Evolutionary conservation across 2,329 filamentous ascomycete genomes (phyloP), one percentile per base, ranked within the genome.

Genomic region (Phialophora expanda): DNA sequence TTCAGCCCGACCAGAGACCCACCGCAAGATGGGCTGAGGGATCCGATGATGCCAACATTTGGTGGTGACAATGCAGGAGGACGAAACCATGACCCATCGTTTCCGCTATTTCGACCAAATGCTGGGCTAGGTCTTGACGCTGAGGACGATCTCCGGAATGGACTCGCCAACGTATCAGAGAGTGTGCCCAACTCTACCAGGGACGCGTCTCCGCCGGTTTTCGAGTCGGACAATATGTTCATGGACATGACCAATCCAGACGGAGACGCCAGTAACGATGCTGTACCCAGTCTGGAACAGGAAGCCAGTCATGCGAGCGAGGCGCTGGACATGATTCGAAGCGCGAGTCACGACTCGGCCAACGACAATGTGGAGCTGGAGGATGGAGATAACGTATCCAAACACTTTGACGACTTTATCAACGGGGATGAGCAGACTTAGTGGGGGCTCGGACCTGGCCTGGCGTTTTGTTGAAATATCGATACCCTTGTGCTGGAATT

Each of bases 231-330:
- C 65, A 78, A 80, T 64, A 76, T 82, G 22, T 83, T 82, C 69
- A 79, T 78, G 9, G 80, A 82, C 57, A 71, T 82, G 62, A 81
- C 79, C 1, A 80, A 81, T 61, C 78, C 81, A 65, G 79, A 81
- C 66, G 55, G 75, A 74, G 71, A 74, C 70, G 12, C 56, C 12
- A 61, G 12, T 30, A 64, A 70, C 46, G 70, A 71, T 20, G 38
- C 59, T 4, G 64, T 61, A n/a, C 59, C 71, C 17, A 66, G 51
- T 51, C 65, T 73, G 5, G 71, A 71, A 51, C 71, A 73, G 26
- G 78, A 81, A 60, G 79, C 80, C 30, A 78, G 77, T n/a, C 80
- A 82, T 70, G 80, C 79, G 7, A 81, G 79, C 48, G 80, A 82
- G 69, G 80, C 80, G 3, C 71, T 82, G 22, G 80, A 82, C 56